Conservation (phyloP, 2,329 filamentous ascomycete species). For the Paracorniculantispora psalliotae region DNA sequence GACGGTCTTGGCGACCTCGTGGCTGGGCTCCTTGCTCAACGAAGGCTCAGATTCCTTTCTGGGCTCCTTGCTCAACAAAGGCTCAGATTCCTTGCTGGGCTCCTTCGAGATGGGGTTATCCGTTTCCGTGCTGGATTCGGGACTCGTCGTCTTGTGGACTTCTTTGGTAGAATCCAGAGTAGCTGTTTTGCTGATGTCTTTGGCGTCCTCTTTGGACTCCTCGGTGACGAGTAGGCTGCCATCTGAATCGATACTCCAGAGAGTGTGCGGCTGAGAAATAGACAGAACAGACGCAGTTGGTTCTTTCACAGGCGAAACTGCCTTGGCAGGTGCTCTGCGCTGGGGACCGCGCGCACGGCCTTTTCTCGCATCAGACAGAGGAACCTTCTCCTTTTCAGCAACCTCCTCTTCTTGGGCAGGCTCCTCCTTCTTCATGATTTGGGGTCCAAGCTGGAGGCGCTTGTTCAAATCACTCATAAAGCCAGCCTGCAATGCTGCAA, state of each 20-base stretch:
- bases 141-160: not conserved
- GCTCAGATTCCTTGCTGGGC: not conserved
- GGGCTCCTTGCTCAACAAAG: not conserved
- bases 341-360: conserved; percentile 83
- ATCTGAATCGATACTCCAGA: conserved; percentile 50
- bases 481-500: conserved; percentile 82
- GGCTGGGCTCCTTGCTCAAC: not conserved
- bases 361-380: conserved; percentile 86
- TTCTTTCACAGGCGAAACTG: conserved; percentile 24
- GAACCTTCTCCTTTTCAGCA: conserved; percentile 62
- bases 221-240: conserved; percentile 28
- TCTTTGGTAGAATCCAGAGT: not conserved
- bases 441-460: conserved; percentile 80
- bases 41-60: not conserved
- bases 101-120: not conserved
- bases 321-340: conserved; percentile 60
- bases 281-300: conserved; percentile 34
- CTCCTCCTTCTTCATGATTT: conserved; percentile 71
- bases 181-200: not conserved
- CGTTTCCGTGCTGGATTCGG: not conserved
- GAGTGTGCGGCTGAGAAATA: conserved; percentile 42
- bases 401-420: conserved; percentile 50
- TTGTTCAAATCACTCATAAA: conserved; percentile 94
- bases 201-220: not conserved
- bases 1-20: not conserved